These are phyloP conservation scores for Salix suchowensis DNA, from an alignment of 345 rosid species.

Conservation along the genomic window DNA sequence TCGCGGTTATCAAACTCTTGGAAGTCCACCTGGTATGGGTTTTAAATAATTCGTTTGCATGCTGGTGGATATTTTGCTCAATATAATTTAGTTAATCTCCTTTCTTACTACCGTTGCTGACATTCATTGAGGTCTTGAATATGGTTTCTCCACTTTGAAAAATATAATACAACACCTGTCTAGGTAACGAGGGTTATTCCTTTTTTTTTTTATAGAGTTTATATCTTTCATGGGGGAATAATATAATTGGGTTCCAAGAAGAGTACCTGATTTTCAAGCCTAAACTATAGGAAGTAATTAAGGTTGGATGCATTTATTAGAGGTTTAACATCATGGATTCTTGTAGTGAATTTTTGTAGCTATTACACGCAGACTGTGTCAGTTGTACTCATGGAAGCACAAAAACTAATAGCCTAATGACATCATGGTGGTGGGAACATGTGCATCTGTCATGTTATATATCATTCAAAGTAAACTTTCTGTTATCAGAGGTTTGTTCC, in stretches of 20 bases:
- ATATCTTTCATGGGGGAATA: background rate
- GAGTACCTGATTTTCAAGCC: background rate
- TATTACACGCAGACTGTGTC: background rate
- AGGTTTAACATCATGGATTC: background rate
- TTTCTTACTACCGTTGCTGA: too few species aligned
- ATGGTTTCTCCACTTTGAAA: background rate
- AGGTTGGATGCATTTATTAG: background rate
- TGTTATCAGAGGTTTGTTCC: background rate
- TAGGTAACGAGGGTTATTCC: background rate
- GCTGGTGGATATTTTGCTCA: background rate
- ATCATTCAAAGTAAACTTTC: background rate
- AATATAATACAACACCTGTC: background rate
- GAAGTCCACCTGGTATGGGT: constrained; percentile 52
- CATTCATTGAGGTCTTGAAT: background rate
- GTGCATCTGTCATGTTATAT: background rate
- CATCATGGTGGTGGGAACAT: background rate
- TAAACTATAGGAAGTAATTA: background rate
- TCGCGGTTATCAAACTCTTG: constrained; percentile 72
- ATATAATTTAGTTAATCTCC: background rate
- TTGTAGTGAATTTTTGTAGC: background rate
- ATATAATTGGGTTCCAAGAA: background rate
- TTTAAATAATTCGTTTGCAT: background rate
- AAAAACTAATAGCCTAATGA: background rate
- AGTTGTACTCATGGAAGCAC: background rate
- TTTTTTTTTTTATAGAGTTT: background rate